A percentile compares a stretch with the other conserved stretches of the same genome.
These are phyloP conservation scores for Drosera spatulata DNA, from an alignment of 179 eudicot species.

Conservation along the genomic window DNA sequence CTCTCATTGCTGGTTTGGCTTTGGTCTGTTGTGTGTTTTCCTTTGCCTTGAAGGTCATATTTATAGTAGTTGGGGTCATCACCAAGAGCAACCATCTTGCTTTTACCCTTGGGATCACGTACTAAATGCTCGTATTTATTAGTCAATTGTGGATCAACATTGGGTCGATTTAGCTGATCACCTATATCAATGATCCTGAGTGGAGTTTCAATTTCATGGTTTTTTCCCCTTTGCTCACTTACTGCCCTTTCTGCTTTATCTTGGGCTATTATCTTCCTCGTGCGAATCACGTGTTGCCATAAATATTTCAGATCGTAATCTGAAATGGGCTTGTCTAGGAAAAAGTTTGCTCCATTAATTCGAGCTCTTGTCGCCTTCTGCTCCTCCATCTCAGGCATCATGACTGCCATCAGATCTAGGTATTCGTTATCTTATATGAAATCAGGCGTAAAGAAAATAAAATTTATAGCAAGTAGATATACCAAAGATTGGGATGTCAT, in stretches of 20 bases:
- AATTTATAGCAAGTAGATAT: neutral
- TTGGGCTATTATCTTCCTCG: neutral
- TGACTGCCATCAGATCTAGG: neutral
- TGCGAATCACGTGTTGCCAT: slow-evolving; percentile 1
- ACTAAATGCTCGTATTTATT: neutral
- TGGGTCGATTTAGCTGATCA: neutral
- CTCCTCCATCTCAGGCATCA: neutral
- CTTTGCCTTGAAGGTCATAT: too few relatives aligned
- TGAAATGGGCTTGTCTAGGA: neutral
- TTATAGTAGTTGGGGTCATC: neutral
- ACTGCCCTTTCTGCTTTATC: neutral
- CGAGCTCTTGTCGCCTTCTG: neutral
- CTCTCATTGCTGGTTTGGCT: too few relatives aligned
- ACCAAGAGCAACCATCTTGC: neutral
- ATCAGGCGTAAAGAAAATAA: neutral
- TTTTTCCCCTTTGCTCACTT: neutral
- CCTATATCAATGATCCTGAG: neutral
- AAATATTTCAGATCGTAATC: neutral
- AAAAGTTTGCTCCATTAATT: neutral
- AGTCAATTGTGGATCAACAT: neutral
- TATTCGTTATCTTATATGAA: neutral
- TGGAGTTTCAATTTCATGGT: neutral
- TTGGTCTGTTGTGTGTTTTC: too few relatives aligned
- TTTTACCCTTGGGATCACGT: neutral
- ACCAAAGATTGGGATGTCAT: neutral